Evolutionary conservation across 495 filamentous ascomycete species (phyloP).

Genomic region (Durotheca rogersii): DNA sequence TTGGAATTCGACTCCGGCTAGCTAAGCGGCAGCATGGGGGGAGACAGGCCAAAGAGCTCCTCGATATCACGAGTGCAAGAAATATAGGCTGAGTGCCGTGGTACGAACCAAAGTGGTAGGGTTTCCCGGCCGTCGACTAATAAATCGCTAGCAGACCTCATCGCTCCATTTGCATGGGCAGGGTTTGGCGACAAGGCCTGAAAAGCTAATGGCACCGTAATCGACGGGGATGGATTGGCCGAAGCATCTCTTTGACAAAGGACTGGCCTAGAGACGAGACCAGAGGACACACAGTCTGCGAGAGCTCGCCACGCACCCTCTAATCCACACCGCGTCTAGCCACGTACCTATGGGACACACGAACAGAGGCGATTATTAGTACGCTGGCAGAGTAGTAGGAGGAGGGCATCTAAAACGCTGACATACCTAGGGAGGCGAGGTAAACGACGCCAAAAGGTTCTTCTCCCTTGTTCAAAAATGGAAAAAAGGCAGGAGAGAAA

Average conservation of each 20-base stretch:
- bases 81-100: slow-evolving; percentile 30
- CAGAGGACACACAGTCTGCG: slow-evolving; percentile 18
- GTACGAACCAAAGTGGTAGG: slow-evolving; percentile 18
- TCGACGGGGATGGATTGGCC: slow-evolving; percentile 29
- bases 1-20: slow-evolving; percentile 3
- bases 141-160: slow-evolving; percentile 6
- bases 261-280: too few relatives aligned
- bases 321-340: slow-evolving; percentile 11
- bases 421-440: too few relatives aligned
- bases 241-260: slow-evolving; percentile 9
- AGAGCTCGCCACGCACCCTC: slow-evolving; percentile 9
- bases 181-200: slow-evolving; percentile 6
- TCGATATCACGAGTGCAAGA: slow-evolving; percentile 6
- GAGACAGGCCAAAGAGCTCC: not conserved
- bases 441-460: too few relatives aligned
- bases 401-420: too few relatives aligned
- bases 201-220: slow-evolving; percentile 5
- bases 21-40: slow-evolving; percentile 2
- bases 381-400: too few relatives aligned
- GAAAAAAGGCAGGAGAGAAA: too few relatives aligned
- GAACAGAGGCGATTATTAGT: too few relatives aligned
- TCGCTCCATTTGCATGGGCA: slow-evolving; percentile 10
- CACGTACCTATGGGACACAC: slow-evolving; percentile 3
- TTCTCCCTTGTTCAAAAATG: too few relatives aligned
- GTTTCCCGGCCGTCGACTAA: slow-evolving; percentile 20